Conservation (phyloP, 2,329 filamentous ascomycete genomes). For the Cordyceps tenuipes region DNA sequence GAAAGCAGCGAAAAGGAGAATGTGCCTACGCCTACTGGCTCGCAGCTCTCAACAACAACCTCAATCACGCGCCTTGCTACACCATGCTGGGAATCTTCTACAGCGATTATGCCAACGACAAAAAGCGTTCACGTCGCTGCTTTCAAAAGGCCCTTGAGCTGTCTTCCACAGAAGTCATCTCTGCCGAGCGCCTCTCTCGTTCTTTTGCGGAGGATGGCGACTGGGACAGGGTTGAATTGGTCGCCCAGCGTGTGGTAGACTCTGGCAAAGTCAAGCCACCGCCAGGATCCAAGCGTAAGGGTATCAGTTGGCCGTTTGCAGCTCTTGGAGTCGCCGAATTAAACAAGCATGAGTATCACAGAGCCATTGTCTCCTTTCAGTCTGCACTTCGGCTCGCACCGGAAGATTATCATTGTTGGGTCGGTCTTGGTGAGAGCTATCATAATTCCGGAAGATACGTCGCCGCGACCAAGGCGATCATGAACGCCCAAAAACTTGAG, state of each 20-base stretch:
- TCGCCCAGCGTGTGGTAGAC: conserved; percentile 83
- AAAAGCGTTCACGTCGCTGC: conserved; percentile 76
- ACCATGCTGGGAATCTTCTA: conserved; percentile 88
- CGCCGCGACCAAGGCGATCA: conserved; percentile 85
- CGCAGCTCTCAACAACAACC: conserved; percentile 73
- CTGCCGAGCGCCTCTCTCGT: conserved; percentile 77
- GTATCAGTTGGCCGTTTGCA: conserved; percentile 92
- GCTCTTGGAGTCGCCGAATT: conserved; percentile 89
- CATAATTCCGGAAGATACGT: conserved; percentile 89
- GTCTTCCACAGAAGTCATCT: conserved; percentile 75
- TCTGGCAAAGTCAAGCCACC: conserved; percentile 88
- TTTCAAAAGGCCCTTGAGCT: conserved; percentile 96
- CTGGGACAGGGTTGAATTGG: conserved; percentile 92
- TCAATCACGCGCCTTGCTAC: conserved; percentile 84
- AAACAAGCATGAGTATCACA: conserved; percentile 84
- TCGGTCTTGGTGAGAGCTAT: conserved; percentile 95
- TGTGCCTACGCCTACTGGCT: conserved; percentile 74
- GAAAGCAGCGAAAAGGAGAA: conserved; percentile 66
- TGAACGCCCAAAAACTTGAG: conserved; percentile 73
- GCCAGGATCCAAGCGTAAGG: conserved; percentile 86
- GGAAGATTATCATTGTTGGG: conserved; percentile 88
- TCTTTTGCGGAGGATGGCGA: conserved; percentile 85
- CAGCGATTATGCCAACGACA: conserved; percentile 81
- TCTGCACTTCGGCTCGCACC: conserved; percentile 76
- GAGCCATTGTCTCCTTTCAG: conserved; percentile 87